Evolutionary conservation across 23 red algal species (phyloP).

Genomic region (Gracilaria domingensis): DNA sequence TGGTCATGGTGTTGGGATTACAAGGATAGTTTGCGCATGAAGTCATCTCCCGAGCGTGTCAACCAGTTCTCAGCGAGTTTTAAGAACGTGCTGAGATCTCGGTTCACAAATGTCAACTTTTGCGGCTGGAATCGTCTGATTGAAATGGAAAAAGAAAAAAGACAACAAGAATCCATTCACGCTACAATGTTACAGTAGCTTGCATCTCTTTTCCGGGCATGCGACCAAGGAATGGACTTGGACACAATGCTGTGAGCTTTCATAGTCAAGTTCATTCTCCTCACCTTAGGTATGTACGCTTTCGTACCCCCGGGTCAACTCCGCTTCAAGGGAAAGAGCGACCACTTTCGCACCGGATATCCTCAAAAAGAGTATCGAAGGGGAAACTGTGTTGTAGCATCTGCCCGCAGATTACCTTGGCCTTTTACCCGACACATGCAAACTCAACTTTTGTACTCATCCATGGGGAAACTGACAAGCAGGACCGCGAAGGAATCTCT

Average conservation of each 20-base stretch:
- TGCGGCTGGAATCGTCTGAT: neutral
- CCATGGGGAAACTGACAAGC: neutral
- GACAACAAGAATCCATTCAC: neutral
- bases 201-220: too few species aligned
- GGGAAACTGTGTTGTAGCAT: neutral
- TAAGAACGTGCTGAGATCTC: too few species aligned
- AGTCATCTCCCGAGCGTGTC: too few species aligned
- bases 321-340: neutral
- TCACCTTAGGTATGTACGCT: neutral
- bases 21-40: too few species aligned
- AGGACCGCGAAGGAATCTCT: neutral
- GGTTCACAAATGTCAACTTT: neutral
- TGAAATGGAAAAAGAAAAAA: neutral
- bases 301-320: conserved; percentile 9
- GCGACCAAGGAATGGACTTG: too few species aligned
- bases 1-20: too few species aligned
- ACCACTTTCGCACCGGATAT: neutral
- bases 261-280: neutral
- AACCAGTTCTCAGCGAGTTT: too few species aligned
- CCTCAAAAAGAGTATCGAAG: too few species aligned
- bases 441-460: conserved; percentile 6
- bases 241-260: neutral
- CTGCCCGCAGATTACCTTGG: neutral
- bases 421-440: neutral
- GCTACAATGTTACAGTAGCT: too few species aligned